Evolutionary conservation across 768 basidiomycete genomes (phyloP).

Genomic region (Austroboletus festivus): DNA sequence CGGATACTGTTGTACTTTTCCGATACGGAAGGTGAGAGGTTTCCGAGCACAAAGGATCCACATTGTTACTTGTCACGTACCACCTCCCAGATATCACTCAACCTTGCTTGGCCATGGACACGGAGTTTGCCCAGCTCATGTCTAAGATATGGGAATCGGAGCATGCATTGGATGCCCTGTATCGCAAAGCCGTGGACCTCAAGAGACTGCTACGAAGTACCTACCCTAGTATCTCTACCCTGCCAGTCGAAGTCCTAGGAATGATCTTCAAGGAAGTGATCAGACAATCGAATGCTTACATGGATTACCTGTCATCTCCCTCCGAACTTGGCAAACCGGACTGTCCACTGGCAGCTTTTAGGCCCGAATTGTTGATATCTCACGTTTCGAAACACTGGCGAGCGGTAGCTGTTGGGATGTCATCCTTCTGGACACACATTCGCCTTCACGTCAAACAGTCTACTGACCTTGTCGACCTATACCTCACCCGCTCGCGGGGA

Average conservation of each 20-base stretch:
- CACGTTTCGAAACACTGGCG: constrained; percentile 45
- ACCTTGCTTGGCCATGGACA: constrained; percentile 4
- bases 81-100: constrained; percentile 12
- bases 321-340: constrained; percentile 3
- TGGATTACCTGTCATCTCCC: constrained; percentile 1
- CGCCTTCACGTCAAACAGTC: constrained; percentile 27
- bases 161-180: constrained; percentile 17
- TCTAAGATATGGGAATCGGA: constrained; percentile 20
- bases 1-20: neutral
- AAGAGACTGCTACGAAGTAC: constrained; percentile 4
- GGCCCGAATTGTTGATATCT: constrained; percentile 36
- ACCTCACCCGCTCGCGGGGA: constrained; percentile 26
- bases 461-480: constrained; percentile 23
- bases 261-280: constrained; percentile 24
- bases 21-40: constrained; percentile 10
- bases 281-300: constrained; percentile 1
- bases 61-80: neutral
- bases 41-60: neutral
- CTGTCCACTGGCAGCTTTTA: constrained; percentile 3
- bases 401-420: constrained; percentile 34
- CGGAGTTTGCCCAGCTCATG: constrained; percentile 18
- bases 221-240: constrained; percentile 12
- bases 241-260: constrained; percentile 28
- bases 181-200: constrained; percentile 15
- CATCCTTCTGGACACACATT: constrained; percentile 39